Evolutionary conservation across 768 basidiomycete species (phyloP), one percentile per base, ranked within the genome.

Genomic region (Boletellus ananas): DNA sequence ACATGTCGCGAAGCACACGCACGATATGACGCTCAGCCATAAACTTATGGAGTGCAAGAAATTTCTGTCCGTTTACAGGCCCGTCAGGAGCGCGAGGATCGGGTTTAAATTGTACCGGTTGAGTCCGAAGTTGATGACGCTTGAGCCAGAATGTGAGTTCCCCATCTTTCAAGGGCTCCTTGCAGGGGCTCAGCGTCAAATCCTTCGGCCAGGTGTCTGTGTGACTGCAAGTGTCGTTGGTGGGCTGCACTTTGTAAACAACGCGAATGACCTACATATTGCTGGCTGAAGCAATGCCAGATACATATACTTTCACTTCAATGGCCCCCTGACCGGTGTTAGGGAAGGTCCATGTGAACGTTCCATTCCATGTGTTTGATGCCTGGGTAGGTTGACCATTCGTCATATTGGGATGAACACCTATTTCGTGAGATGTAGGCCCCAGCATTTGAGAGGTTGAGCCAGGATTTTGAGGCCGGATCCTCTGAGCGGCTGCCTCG

Each of bases 131-230:
- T 31, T 72, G 65, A 45, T 72, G 63, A 6, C 67, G 69, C 42
- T 64, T 72, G 31, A 81, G 63, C 84, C 84, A 85, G 2, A 52
- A 43, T 35, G 69, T 69, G 11, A 85, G 61, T 9, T 78, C 75
- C 1, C 38, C 4, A 4, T 57, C 55, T 11, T 78, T 72, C 1
- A 72, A 61, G 4, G 68, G 72, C 36, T 77, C 73, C 36, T 66
- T 66, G 20, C 75, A 70, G 7, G 75, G 67, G 14, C 63, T 66
- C 7, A 84, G 62, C 1, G 62, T 56, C 54, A 85, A 54, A 3
- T 58, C 57, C 8, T 55, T 47, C 1, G 85, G 84, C 84, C 83
- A 86, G 0, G 71, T 76, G 2, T 78, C 71, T 7, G 73, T 54
- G 39, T 65, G 78, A 46, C 85, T 87, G 57, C 29, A 35, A 51